These are phyloP conservation scores for Cardamine chenopodiifolia DNA, from an alignment of 345 rosid species.

Conservation along the genomic window DNA sequence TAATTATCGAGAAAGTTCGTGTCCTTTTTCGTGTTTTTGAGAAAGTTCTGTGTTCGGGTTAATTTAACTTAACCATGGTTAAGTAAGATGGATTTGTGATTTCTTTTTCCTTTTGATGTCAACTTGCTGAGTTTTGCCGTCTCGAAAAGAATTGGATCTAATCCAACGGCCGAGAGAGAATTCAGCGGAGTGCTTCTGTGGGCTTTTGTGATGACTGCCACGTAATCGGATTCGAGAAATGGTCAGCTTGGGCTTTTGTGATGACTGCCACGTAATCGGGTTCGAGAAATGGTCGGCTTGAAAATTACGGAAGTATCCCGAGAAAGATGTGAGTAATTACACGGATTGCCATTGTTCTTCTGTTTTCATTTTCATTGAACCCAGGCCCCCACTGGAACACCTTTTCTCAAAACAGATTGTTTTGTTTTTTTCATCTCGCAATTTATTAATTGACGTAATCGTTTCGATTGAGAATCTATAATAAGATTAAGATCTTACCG, in stretches of 20 bases:
- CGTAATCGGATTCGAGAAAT: constrained; percentile 42
- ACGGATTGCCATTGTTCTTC: constrained; percentile 7
- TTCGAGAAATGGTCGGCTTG: constrained; percentile 42
- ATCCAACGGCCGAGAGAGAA: constrained; percentile 48
- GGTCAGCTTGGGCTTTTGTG: constrained; percentile 39
- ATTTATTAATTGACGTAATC: not conserved
- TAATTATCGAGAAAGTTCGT: not conserved
- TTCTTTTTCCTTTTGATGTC: constrained; percentile 6
- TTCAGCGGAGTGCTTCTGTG: constrained; percentile 31
- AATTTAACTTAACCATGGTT: constrained; percentile 41
- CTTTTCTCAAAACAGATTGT: constrained; percentile 7
- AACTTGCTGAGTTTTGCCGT: constrained; percentile 40
- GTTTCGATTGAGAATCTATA: not conserved
- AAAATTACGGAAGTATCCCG: constrained; percentile 3
- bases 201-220: constrained; percentile 44
- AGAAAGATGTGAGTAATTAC: not conserved
- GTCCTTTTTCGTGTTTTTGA: constrained; percentile 22
- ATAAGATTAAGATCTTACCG: not conserved
- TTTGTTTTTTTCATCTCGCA: not conserved
- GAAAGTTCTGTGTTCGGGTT: not conserved
- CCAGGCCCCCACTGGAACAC: constrained; percentile 2
- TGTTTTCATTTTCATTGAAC: constrained; percentile 1
- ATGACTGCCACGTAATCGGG: constrained; percentile 48
- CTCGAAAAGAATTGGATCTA: constrained; percentile 40
- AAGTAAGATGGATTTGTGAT: constrained; percentile 17